Percentiles rank a stretch among this genome's conserved stretches.
These are phyloP conservation scores for Xerocomus cyaneibrunnescens DNA, from an alignment of 1,284 basidiomycete species.

Conservation along the genomic window DNA sequence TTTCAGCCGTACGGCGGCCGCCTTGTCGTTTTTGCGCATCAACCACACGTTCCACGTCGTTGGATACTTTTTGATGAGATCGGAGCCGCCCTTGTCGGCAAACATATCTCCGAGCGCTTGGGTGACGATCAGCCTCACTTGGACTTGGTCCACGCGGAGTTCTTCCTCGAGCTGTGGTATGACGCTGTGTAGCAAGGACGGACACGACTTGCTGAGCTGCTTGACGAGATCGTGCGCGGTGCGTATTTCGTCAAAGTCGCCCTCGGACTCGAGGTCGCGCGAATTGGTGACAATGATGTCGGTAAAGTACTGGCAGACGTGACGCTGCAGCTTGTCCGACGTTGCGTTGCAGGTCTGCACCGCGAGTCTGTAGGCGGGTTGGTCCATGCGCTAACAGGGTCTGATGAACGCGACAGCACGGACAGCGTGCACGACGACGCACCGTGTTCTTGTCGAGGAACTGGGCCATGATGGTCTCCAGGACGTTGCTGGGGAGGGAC, in stretches of 20 bases:
- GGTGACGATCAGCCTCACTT: constrained; percentile 77
- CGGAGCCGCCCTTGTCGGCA: constrained; percentile 67
- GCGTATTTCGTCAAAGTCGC: constrained; percentile 66
- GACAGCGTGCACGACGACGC: constrained; percentile 21
- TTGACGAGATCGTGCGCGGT: constrained; percentile 85
- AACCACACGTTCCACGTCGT: constrained; percentile 88
- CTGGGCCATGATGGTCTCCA: constrained; percentile 83
- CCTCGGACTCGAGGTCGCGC: constrained; percentile 54
- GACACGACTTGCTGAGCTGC: constrained; percentile 79
- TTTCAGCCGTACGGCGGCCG: constrained; percentile 66
- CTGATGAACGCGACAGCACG: constrained; percentile 1
- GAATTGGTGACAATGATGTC: constrained; percentile 76
- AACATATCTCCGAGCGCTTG: constrained; percentile 91
- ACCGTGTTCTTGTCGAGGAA: constrained; percentile 79
- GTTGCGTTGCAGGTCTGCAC: constrained; percentile 85
- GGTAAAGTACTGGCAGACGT: constrained; percentile 89
- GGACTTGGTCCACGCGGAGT: constrained; percentile 73
- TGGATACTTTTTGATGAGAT: constrained; percentile 80
- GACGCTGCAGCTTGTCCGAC: constrained; percentile 84
- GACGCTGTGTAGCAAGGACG: constrained; percentile 82
- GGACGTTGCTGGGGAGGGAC: constrained; percentile 71
- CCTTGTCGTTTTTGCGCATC: constrained; percentile 77
- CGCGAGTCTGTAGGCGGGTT: constrained; percentile 82
- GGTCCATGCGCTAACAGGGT: constrained; percentile 58
- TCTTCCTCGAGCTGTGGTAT: constrained; percentile 94